Evolutionary conservation across 345 rosid species (phyloP).

Genomic region (Lepidium aucheri): DNA sequence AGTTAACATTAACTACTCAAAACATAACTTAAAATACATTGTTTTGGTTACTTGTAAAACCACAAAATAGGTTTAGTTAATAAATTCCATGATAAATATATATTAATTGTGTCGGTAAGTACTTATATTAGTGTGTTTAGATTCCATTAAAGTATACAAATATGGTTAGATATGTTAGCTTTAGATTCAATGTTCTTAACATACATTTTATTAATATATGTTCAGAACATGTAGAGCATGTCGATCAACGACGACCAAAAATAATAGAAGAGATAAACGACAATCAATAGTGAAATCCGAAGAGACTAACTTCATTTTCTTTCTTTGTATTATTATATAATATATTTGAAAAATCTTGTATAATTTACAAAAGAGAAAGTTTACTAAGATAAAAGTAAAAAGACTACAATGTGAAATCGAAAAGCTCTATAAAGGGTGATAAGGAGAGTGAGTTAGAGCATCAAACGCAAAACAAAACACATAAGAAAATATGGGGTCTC

Average conservation of each 20-base stretch:
- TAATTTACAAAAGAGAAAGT: background rate
- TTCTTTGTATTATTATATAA: slow-evolving; percentile 5
- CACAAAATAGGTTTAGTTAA: no score
- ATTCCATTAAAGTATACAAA: no score
- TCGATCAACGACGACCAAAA: slow-evolving; percentile 12
- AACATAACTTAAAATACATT: no score
- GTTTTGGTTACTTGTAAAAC: no score
- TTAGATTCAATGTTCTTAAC: no score
- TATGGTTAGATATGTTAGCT: no score
- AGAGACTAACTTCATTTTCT: background rate
- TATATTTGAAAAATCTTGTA: background rate
- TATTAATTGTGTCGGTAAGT: no score
- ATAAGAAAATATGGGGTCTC: slow-evolving; percentile 33
- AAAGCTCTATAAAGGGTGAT: slow-evolving; percentile 52
- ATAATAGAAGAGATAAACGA: slow-evolving; percentile 1
- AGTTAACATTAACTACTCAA: no score
- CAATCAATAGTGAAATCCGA: slow-evolving; percentile 13
- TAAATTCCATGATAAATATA: no score
- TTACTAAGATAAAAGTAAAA: background rate
- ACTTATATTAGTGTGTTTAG: no score
- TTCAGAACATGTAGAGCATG: slow-evolving; percentile 16
- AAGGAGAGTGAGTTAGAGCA: slow-evolving; percentile 20
- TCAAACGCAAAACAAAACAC: slow-evolving; percentile 17
- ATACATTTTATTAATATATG: no score
- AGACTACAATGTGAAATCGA: background rate